Evolutionary conservation across 108 stramenopile species (phyloP).

Genomic region (Fragilaria crotonensis): DNA sequence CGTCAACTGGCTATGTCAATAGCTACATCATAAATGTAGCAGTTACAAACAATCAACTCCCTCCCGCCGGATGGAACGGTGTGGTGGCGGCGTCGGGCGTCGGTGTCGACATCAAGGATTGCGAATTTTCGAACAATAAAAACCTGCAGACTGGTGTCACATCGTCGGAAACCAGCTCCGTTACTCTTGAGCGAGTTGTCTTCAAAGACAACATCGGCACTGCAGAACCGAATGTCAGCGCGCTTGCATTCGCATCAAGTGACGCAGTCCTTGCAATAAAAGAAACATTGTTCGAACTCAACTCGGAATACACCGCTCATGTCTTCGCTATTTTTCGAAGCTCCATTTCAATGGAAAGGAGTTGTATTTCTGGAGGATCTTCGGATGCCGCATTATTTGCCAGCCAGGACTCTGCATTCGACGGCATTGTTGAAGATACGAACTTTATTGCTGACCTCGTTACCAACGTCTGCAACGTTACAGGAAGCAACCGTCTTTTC

Average conservation of each 20-base stretch:
- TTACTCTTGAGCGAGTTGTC: background rate
- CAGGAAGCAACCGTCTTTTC: background rate
- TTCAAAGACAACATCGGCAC: background rate
- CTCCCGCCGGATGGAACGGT: background rate
- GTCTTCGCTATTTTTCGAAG: background rate
- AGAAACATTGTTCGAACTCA: background rate
- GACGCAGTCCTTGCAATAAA: background rate
- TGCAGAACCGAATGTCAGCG: background rate
- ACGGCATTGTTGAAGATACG: background rate
- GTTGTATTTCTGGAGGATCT: background rate
- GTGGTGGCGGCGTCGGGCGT: background rate
- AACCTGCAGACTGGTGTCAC: background rate
- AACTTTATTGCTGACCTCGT: background rate
- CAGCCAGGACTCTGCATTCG: background rate
- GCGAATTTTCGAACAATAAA: background rate
- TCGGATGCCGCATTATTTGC: background rate
- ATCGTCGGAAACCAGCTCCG: background rate
- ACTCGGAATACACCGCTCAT: background rate
- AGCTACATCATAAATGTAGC: background rate
- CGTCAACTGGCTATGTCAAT: background rate
- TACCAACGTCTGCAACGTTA: background rate
- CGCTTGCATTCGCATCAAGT: background rate
- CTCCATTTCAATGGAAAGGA: background rate
- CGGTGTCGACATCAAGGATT: background rate
- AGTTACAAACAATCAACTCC: background rate